Evolutionary conservation across 2,329 filamentous ascomycete species (phyloP), one percentile per base, ranked within the genome.

Genomic region (Sarocladium brachiariae): DNA sequence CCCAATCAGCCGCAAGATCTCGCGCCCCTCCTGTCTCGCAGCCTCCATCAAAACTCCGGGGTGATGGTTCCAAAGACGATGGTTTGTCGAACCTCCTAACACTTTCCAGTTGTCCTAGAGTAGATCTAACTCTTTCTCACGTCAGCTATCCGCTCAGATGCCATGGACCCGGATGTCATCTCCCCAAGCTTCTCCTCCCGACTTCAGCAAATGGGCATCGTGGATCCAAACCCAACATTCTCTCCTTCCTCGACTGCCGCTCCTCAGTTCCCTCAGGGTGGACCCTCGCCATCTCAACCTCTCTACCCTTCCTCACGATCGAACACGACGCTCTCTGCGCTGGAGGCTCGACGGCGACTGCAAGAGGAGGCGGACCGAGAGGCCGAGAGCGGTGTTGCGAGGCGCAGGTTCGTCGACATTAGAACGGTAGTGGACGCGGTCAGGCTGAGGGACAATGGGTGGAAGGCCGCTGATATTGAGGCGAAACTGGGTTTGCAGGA

Each of bases 201-300:
- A 14, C 70, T 81, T 4, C 70, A 70, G 23, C 64, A 76, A 54
- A 78, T 81, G 71, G 78, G 77, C 58, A 66, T 79, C 25, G 77
- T 70, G 8, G 70, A 76, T 43, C 76, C 78, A 4, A 76, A 74
- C 55, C 76, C 77, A 25, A 78, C 74, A 4, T 73, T 70, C 43
- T 80, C 76, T 5, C 67, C 73, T 21, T 77, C 75, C 2, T 80
- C 76, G 7, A 76, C 66, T 2, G 75, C 69, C 7, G 55, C 57
- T 27, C 3, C 53, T 51, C 4, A 56, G n/a, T 37, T 27, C 34
- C 24, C 34, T 2, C 30, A 33, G 23, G 11, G n/a, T 14, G 21
- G 11, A 18, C 43, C 35, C 10, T 31, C 39, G 16, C 21, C 55
- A 46, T 54, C 55, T 51, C 57, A 57, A 10, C 51, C 64, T 2